Base-by-base conservation (phyloP, 2,329 filamentous ascomycete genomes). In the Paracorniculantispora psalliotae region DNA sequence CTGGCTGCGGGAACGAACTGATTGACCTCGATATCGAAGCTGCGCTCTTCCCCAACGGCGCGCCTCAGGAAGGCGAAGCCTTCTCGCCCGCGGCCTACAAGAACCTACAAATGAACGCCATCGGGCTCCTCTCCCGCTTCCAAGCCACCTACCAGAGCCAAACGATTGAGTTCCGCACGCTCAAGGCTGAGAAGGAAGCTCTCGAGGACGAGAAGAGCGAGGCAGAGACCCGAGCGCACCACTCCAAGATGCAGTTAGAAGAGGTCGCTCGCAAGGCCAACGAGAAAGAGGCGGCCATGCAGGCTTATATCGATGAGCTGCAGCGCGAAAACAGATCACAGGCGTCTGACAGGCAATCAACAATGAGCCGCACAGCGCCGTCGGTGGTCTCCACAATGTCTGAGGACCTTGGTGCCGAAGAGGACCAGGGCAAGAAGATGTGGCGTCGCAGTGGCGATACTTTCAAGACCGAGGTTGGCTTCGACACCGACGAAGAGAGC, bases 51-150 rank as follows among this genome's bases (percentile, higher is more conserved):
- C 81, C 83, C 0, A 62, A 70, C 1, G 73, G 74, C 2, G 65
- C 73, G 0, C 73, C 79, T 1, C 63, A 66, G 0, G 75, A 79
- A 13, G 70, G 75, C 39, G 79, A 84, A 43, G 67, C 79, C 1
- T 84, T 85, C 68, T 85, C 83, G 1, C 83, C 83, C 0, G 76
- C 81, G 0, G 79, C 81, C 10, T 87, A 80, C 71, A 85, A 84
- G 67, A 86, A 83, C 66, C 74, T 86, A n/a, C 81, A 83, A 60
- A 71, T 74, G 62, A 84, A 83, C 59, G 85, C 85, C 2, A 73
- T 75, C 4, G 80, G 81, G 4, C 71, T 87, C 4, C 68, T 88
- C 25, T 74, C 72, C 23, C 80, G 76, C 66, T 80, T 87, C 63
- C 86, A 87, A 65, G 72, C 70, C 12, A 84, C 84, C 30, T 87